Base-by-base conservation (phyloP, 148 eudicot genomes). In the Cornus controversa region DNA sequence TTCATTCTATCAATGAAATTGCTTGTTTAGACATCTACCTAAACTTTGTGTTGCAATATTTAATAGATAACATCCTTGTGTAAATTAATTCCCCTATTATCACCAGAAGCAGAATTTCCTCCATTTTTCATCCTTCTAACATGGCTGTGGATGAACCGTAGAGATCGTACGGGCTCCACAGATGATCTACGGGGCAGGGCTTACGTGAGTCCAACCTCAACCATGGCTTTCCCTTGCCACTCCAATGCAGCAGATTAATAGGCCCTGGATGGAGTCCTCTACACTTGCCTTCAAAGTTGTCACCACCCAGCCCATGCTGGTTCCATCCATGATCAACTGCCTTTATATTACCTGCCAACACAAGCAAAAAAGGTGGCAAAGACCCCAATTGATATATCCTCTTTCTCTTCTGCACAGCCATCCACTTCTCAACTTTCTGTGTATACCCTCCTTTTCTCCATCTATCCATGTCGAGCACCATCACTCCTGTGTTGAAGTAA, bases 391-490 rank as follows among this genome's bases (percentile, higher is more conserved):
- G 75, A 31, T 73, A 73, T 40, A 73, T 73, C 34, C 75, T 73
- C 75, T 60, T 73, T 10, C 53, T 27, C 34, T 73, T 73, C 23
- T 73, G 75, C 14, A 73, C n/a, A 14, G 47, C 34, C 75, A 73
- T 73, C 75, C 75, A 73, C 34, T 57, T 63, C 75, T 25, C 75
- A 53, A 73, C 75, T 47, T 73, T 73, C 4, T 60, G 66, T 22
- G 75, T 53, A 64, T 73, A 73, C 16, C 75, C 66, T 54, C 75
- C 66, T 60, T 27, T 73, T 31, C 75, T 73, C 75, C 75, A 73
- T 20, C 13, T 26, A n/a, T 73, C 66, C 2, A 73, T 53, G 36
- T 73, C 75, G 34, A 73, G 40, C 36, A 73, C 75, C 75, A 50
- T 50, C 20, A 50, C 57, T 50, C 57, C 57, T 50, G 57, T 50